phyloP scores from a whole-genome alignment of 768 basidiomycete genomes.

The Leccinum arenicola region DNA sequence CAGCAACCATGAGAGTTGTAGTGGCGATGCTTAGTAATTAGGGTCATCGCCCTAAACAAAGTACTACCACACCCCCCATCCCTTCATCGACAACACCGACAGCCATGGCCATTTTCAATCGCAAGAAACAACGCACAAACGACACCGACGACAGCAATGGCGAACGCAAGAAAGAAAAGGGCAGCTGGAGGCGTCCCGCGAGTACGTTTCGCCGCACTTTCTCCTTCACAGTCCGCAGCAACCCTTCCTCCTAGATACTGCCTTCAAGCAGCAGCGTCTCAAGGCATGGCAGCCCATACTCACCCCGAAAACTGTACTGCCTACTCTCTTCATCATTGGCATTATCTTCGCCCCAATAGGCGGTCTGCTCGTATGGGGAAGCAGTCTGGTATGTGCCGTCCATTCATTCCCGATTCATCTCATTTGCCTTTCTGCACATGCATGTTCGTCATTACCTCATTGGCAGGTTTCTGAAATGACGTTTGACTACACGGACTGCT shows the following conservation, averaged over 20 bases:
- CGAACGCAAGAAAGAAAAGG: slow-evolving; percentile 77
- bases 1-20: slow-evolving; percentile 45
- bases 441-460: neutral
- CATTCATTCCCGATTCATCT: slow-evolving; percentile 24
- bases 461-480: slow-evolving; percentile 85
- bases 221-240: slow-evolving; percentile 15
- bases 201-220: slow-evolving; percentile 48
- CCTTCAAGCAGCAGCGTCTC: slow-evolving; percentile 98
- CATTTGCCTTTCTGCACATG: slow-evolving; percentile 3
- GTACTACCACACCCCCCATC: neutral
- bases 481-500: slow-evolving; percentile 93
- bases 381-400: slow-evolving; percentile 47
- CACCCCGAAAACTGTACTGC: slow-evolving; percentile 95
- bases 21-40: slow-evolving; percentile 16
- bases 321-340: slow-evolving; percentile 93
- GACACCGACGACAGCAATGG: slow-evolving; percentile 38
- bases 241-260: slow-evolving; percentile 63
- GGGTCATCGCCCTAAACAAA: neutral
- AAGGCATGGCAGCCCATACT: slow-evolving; percentile 99
- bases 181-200: slow-evolving; percentile 77
- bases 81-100: slow-evolving; percentile 16
- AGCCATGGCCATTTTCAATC: slow-evolving; percentile 57
- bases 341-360: slow-evolving; percentile 96
- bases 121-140: slow-evolving; percentile 42
- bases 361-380: slow-evolving; percentile 91